A percentile compares a stretch with the other conserved stretches of the same genome.
Evolutionary conservation across 2,329 filamentous ascomycete species (phyloP).

Genomic region (Ceratocystis destructans): DNA sequence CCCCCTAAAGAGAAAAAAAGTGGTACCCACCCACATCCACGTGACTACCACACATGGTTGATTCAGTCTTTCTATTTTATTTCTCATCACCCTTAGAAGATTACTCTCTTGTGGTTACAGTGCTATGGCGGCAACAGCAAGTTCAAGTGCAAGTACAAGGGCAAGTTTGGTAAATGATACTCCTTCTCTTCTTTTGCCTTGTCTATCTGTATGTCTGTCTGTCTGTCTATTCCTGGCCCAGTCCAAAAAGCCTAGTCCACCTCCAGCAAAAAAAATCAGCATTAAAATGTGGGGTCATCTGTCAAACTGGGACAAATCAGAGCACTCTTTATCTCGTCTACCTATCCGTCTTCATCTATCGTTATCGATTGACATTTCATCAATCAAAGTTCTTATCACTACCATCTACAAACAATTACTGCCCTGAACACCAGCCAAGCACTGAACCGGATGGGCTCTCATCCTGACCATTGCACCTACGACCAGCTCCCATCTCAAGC

Average conservation of each 20-base stretch:
- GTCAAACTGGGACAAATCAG: conserved; percentile 3
- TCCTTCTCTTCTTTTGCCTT: neutral
- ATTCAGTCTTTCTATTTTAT: neutral
- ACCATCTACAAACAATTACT: neutral
- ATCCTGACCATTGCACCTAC: neutral
- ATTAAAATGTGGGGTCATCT: conserved; percentile 6
- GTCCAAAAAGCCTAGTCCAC: neutral
- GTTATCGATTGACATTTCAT: conserved; percentile 11
- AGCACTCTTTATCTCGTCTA: conserved; percentile 1
- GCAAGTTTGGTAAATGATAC: no score
- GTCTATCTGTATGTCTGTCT: neutral
- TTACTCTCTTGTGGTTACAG: no score
- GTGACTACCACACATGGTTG: neutral
- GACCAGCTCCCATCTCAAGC: neutral
- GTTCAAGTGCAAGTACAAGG: neutral
- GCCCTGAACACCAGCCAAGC: neutral
- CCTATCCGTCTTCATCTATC: conserved; percentile 7
- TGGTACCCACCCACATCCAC: neutral
- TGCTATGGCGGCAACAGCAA: neutral
- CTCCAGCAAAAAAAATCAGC: conserved; percentile 8
- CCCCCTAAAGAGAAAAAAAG: neutral
- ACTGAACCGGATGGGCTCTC: neutral
- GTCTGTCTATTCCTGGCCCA: neutral
- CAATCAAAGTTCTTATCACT: conserved; percentile 5
- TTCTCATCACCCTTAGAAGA: no score